A percentile compares a stretch with the other conserved stretches of the same genome.
Evolutionary conservation across 2,329 filamentous ascomycete genomes (phyloP).

Genomic region (Paecilomyces niveus): DNA sequence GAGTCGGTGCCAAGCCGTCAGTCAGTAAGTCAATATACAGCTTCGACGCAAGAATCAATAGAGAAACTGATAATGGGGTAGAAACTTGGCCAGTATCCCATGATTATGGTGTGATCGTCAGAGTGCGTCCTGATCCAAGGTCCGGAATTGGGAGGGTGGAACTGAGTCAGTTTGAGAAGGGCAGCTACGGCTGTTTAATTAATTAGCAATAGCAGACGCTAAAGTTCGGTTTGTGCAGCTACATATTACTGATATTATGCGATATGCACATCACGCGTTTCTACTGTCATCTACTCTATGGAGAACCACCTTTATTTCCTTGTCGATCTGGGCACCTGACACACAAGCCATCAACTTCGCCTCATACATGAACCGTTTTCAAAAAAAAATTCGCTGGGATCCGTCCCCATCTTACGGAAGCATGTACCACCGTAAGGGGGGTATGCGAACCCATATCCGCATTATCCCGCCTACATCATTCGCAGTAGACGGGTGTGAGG

Average conservation of each 20-base stretch:
- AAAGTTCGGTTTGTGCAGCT: background rate
- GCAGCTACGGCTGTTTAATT: slow-evolving; percentile 1
- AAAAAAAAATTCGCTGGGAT: background rate
- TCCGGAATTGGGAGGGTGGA: slow-evolving; percentile 1
- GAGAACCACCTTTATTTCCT: background rate
- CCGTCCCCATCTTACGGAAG: background rate
- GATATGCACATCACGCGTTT: background rate
- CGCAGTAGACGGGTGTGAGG: background rate
- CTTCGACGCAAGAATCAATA: background rate
- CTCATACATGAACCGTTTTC: background rate
- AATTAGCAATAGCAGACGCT: background rate
- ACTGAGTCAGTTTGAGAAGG: slow-evolving; percentile 2
- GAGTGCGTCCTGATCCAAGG: background rate
- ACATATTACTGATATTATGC: background rate
- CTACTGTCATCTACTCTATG: background rate
- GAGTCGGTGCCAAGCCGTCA: background rate
- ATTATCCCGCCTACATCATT: background rate
- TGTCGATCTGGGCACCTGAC: background rate
- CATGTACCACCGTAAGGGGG: background rate
- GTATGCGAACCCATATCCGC: background rate
- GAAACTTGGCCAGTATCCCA: background rate
- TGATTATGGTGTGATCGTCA: slow-evolving; percentile 1
- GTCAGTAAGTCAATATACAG: slow-evolving; percentile 1
- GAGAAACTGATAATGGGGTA: background rate
- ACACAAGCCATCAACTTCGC: background rate